Evolutionary conservation across 306 rosid genomes (phyloP).

Genomic region (Purshia tridentata): DNA sequence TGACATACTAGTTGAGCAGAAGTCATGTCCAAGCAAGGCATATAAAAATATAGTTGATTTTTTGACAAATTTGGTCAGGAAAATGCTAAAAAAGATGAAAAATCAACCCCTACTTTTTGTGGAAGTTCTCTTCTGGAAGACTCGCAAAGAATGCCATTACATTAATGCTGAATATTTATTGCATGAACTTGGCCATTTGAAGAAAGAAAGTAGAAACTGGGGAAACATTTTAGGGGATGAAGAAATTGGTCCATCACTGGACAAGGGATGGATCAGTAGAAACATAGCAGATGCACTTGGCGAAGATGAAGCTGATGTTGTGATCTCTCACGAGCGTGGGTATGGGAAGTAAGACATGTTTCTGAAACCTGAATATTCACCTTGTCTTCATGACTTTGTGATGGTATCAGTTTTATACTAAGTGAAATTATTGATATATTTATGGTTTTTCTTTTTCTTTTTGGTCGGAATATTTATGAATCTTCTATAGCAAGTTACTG

Average conservation of each 20-base stretch:
- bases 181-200: conserved; percentile 73
- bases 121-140: conserved; percentile 91
- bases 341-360: conserved; percentile 52
- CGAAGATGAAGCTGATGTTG: conserved; percentile 93
- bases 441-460: neutral
- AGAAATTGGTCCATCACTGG: conserved; percentile 50
- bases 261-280: conserved; percentile 49
- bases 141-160: conserved; percentile 87
- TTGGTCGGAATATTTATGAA: neutral
- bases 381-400: conserved; percentile 5
- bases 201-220: conserved; percentile 53
- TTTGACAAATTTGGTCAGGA: conserved; percentile 62
- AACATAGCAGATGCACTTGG: conserved; percentile 96
- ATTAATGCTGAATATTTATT: conserved; percentile 80
- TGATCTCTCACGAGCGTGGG: conserved; percentile 59
- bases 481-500: neutral
- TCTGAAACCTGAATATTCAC: conserved; percentile 18
- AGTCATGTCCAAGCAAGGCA: conserved; percentile 60
- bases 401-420: neutral
- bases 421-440: conserved; percentile 7
- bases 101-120: conserved; percentile 85
- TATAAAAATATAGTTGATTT: conserved; percentile 65
- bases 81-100: conserved; percentile 86
- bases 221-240: conserved; percentile 39
- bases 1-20: conserved; percentile 75